phyloP scores from a whole-genome alignment of 2,329 filamentous ascomycete genomes.

The Hypoxylon sp. region DNA sequence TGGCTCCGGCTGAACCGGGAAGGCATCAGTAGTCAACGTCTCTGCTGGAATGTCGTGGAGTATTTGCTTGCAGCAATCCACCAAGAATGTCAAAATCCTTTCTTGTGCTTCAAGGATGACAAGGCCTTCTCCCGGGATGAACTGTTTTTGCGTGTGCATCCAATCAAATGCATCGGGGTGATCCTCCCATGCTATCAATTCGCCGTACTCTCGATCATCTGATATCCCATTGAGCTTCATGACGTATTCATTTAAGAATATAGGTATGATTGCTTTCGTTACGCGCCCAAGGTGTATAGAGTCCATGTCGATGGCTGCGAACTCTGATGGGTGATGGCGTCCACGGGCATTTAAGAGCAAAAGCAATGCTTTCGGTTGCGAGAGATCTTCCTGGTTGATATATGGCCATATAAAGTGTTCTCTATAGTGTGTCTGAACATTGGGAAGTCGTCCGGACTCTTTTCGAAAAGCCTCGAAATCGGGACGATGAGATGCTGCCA shows the following conservation, averaged over 20 bases:
- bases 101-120: slow-evolving; percentile 61
- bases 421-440: slow-evolving; percentile 35
- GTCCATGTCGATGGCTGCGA: slow-evolving; percentile 55
- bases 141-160: slow-evolving; percentile 49
- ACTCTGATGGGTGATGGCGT: slow-evolving; percentile 55
- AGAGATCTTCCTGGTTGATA: slow-evolving; percentile 66
- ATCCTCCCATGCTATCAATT: slow-evolving; percentile 47
- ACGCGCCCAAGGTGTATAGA: slow-evolving; percentile 45
- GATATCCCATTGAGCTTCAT: slow-evolving; percentile 49
- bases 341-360: slow-evolving; percentile 63
- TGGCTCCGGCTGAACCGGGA: slow-evolving; percentile 52
- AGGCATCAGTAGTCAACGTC: slow-evolving; percentile 41
- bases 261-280: slow-evolving; percentile 37
- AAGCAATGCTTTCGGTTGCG: slow-evolving; percentile 52
- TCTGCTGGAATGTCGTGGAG: slow-evolving; percentile 59
- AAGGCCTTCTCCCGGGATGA: slow-evolving; percentile 57
- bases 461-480: slow-evolving; percentile 55
- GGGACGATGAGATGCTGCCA: slow-evolving; percentile 59
- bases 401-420: slow-evolving; percentile 59
- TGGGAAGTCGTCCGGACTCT: slow-evolving; percentile 28
- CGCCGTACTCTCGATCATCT: slow-evolving; percentile 48
- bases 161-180: slow-evolving; percentile 50
- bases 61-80: slow-evolving; percentile 56
- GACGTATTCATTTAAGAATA: slow-evolving; percentile 45
- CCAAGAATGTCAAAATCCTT: slow-evolving; percentile 57